These are phyloP conservation scores for Phoenix dactylifera DNA, from an alignment of 176 grass and related monocot species.

Conservation along the genomic window DNA sequence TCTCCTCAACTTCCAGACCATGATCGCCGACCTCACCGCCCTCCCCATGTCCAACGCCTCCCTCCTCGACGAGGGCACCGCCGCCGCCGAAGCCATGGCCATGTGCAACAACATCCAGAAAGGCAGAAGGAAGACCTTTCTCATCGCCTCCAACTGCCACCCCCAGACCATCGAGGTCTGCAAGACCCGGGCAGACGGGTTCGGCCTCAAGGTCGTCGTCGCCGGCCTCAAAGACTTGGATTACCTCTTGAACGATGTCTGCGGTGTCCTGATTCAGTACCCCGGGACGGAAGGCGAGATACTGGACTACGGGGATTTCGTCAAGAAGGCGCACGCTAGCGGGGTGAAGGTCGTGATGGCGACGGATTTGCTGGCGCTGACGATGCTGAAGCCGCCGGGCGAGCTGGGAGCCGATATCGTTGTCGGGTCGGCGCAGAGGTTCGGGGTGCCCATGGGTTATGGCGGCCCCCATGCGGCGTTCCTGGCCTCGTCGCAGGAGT, in stretches of 20 bases:
- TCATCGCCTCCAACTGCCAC: conserved; percentile 90
- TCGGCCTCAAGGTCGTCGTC: conserved; percentile 68
- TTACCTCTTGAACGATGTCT: conserved; percentile 73
- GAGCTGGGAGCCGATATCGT: conserved; percentile 93
- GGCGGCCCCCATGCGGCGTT: conserved; percentile 93
- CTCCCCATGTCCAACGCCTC: conserved; percentile 98
- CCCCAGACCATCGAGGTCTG: conserved; percentile 92
- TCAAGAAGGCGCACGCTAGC: conserved; percentile 70
- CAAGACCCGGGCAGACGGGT: conserved; percentile 68
- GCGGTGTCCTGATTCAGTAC: conserved; percentile 89
- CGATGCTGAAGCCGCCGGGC: conserved; percentile 66
- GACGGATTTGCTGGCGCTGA: conserved; percentile 85
- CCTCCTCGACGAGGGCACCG: conserved; percentile 89
- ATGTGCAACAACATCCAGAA: conserved; percentile 87
- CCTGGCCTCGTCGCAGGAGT: conserved; percentile 95
- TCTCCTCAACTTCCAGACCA: conserved; percentile 93
- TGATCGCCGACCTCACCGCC: conserved; percentile 84
- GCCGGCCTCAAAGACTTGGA: conserved; percentile 68
- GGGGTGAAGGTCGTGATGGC: conserved; percentile 97
- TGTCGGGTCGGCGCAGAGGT: conserved; percentile 84
- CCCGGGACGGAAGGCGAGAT: conserved; percentile 91
- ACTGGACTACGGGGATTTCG: conserved; percentile 70
- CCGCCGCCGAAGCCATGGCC: conserved; percentile 93
- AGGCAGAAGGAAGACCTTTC: conserved; percentile 80
- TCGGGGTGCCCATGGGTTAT: conserved; percentile 98